phyloP scores from a whole-genome alignment of 768 basidiomycete species.

The Naganishia kalamii region DNA sequence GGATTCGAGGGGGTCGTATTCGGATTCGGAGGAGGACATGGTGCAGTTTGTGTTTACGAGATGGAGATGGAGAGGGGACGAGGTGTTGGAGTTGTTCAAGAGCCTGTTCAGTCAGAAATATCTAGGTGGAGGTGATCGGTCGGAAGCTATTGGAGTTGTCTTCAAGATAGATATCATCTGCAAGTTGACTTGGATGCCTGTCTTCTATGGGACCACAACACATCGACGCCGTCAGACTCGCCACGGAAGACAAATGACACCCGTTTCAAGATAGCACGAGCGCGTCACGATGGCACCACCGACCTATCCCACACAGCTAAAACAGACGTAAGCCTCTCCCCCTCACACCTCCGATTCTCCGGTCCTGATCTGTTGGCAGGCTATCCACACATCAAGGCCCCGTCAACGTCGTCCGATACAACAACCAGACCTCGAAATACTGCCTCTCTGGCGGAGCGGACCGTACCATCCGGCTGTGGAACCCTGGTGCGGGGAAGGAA shows the following conservation, averaged over 20 bases:
- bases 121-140: too few relatives aligned
- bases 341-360: not conserved
- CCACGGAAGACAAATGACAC: too few relatives aligned
- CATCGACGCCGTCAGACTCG: too few relatives aligned
- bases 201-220: too few relatives aligned
- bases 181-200: too few relatives aligned
- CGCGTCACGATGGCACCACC: not conserved
- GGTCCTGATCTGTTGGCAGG: constrained; percentile 19
- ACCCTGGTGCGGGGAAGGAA: constrained; percentile 74
- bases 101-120: too few relatives aligned
- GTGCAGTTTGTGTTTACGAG: not conserved
- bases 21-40: constrained; percentile 22
- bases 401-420: constrained; percentile 84
- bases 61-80: not conserved
- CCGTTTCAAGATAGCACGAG: too few relatives aligned
- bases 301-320: constrained; percentile 20
- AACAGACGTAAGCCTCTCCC: constrained; percentile 19
- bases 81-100: too few relatives aligned
- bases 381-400: constrained; percentile 54
- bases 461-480: constrained; percentile 82
- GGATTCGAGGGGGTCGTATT: constrained; percentile 27
- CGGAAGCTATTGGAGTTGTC: too few relatives aligned
- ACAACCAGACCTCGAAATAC: constrained; percentile 80
- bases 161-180: too few relatives aligned
- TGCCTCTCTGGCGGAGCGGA: constrained; percentile 90